phyloP scores from a whole-genome alignment of 75 land plant genomes.

The Cryptomeria japonica region DNA sequence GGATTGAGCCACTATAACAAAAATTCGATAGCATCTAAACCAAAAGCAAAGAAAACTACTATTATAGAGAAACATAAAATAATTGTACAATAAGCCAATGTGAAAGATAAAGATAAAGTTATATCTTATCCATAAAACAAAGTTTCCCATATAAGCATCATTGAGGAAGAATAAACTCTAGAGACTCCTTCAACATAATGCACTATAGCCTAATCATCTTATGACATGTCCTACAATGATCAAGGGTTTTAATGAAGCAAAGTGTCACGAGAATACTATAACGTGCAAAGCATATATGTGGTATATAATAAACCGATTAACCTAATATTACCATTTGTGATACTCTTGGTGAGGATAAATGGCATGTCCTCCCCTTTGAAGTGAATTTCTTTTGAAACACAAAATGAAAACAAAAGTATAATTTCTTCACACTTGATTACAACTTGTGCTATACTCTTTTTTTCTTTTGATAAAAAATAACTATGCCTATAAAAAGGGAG shows the following conservation, averaged over 20 bases:
- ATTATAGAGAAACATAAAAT: no score
- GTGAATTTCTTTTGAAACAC: background rate
- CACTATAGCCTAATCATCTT: background rate
- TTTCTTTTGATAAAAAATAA: no score
- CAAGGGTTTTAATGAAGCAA: no score
- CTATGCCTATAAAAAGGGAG: no score
- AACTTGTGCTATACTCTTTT: background rate
- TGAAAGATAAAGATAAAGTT: background rate
- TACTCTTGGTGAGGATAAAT: background rate
- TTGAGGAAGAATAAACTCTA: background rate
- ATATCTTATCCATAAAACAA: background rate
- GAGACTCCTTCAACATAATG: background rate
- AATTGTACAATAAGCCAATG: background rate
- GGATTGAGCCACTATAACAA: background rate
- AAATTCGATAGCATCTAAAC: background rate
- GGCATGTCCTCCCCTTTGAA: background rate
- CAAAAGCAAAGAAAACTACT: background rate
- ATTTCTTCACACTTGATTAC: background rate
- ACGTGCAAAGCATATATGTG: background rate
- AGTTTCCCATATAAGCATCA: background rate
- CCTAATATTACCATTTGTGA: background rate
- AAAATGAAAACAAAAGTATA: background rate
- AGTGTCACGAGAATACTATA: no score
- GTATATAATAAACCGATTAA: no score
- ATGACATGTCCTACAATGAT: background rate